Evolutionary conservation across 768 basidiomycete species (phyloP).

Genomic region (Calocera viscosa): DNA sequence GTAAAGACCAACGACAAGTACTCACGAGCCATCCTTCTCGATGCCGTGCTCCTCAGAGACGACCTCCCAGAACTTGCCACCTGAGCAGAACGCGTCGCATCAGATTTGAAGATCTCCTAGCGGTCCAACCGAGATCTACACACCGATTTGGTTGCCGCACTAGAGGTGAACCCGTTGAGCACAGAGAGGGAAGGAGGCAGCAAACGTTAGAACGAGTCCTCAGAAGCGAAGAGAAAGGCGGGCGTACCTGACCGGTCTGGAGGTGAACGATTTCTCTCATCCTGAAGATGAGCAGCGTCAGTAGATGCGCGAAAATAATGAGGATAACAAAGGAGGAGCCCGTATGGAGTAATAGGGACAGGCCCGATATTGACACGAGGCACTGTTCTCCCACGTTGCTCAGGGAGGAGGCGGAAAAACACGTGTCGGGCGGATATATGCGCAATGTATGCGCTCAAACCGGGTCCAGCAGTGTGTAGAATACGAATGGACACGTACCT

Average conservation of each 20-base stretch:
- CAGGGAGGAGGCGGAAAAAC: not conserved
- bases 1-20: not conserved
- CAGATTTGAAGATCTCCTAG: constrained; percentile 20
- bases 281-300: constrained; percentile 31
- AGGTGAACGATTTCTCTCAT: constrained; percentile 99
- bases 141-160: constrained; percentile 99
- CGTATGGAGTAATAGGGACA: not conserved
- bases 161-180: constrained; percentile 20
- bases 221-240: not conserved
- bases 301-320: not conserved
- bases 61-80: constrained; percentile 96
- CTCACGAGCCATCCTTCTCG: constrained; percentile 64
- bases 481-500: constrained; percentile 1
- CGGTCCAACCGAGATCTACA: constrained; percentile 22
- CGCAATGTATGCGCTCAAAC: not conserved
- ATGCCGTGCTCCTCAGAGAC: constrained; percentile 98
- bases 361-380: not conserved
- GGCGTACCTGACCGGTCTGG: constrained; percentile 88
- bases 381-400: not conserved
- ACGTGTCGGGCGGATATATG: not conserved
- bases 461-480: not conserved
- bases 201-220: not conserved
- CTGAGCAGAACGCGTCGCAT: constrained; percentile 29
- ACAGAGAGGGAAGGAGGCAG: constrained; percentile 2
- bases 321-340: not conserved